phyloP scores from a whole-genome alignment of 352 stramenopile genomes.

The Phytophthora tubulina region DNA sequence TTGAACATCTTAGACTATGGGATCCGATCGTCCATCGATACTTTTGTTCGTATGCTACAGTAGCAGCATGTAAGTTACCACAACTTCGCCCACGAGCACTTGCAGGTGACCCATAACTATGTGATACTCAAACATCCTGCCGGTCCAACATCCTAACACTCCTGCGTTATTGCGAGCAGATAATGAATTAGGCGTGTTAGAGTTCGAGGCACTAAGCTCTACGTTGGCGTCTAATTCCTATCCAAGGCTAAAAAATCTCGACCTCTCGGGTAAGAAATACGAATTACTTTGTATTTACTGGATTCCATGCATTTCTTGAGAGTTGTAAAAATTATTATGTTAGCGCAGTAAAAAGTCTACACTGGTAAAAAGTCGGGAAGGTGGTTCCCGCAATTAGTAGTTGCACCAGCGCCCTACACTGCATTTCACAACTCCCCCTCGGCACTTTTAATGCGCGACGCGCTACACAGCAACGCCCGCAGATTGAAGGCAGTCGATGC shows the following conservation, averaged over 20 bases:
- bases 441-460: too few species aligned
- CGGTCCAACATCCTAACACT: neutral
- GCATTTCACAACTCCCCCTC: too few species aligned
- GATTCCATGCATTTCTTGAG: too few species aligned
- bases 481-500: too few species aligned
- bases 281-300: too few species aligned
- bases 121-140: too few species aligned
- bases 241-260: conserved; percentile 40
- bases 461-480: too few species aligned
- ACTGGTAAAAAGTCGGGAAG: too few species aligned
- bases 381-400: too few species aligned
- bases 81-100: conserved; percentile 39
- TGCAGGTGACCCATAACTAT: conserved; percentile 23
- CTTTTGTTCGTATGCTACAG: conserved; percentile 33
- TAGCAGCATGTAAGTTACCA: conserved; percentile 10
- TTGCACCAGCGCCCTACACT: too few species aligned
- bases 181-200: conserved; percentile 48
- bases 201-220: conserved; percentile 45
- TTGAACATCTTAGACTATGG: conserved; percentile 51
- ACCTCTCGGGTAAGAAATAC: conserved; percentile 48
- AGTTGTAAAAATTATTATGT: too few species aligned
- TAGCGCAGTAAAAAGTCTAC: too few species aligned
- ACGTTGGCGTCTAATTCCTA: conserved; percentile 35
- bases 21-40: conserved; percentile 37
- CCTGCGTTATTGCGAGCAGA: conserved; percentile 24